Conservation (phyloP, 1,284 basidiomycete species). For the Ganoderma sinense region DNA sequence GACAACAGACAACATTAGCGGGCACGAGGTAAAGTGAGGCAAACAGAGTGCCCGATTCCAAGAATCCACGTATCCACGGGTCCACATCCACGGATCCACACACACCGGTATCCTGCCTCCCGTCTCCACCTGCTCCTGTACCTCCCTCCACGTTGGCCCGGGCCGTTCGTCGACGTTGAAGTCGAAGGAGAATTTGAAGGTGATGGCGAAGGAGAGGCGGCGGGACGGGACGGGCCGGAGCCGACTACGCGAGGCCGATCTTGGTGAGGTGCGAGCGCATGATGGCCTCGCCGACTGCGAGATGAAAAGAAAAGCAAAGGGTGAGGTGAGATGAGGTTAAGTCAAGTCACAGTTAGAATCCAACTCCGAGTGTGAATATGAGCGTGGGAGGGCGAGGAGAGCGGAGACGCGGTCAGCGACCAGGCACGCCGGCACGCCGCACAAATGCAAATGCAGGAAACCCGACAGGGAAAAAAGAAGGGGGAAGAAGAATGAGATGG, state of each 20-base stretch:
- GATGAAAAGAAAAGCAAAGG: neutral
- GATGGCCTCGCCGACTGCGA: conserved; percentile 31
- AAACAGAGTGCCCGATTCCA: neutral
- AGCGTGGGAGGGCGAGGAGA: neutral
- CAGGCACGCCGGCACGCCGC: neutral
- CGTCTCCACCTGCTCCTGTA: neutral
- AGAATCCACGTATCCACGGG: neutral
- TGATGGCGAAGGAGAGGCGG: neutral
- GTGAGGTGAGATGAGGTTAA: neutral
- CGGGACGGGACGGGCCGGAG: neutral
- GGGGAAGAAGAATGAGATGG: neutral
- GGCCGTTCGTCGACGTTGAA: neutral
- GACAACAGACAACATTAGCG: neutral
- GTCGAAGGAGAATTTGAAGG: neutral
- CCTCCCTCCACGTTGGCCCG: neutral
- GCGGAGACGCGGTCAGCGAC: neutral
- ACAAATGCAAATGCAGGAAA: neutral
- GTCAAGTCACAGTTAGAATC: neutral
- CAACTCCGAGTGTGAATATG: neutral
- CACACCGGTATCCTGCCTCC: no score
- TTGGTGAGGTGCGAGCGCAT: conserved; percentile 32
- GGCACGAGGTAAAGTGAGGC: neutral
- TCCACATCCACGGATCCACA: neutral
- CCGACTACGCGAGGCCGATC: conserved; percentile 30
- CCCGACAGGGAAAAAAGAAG: no score